Base-by-base conservation (phyloP, 768 basidiomycete genomes). In the Hemileccinum rubropunctum region DNA sequence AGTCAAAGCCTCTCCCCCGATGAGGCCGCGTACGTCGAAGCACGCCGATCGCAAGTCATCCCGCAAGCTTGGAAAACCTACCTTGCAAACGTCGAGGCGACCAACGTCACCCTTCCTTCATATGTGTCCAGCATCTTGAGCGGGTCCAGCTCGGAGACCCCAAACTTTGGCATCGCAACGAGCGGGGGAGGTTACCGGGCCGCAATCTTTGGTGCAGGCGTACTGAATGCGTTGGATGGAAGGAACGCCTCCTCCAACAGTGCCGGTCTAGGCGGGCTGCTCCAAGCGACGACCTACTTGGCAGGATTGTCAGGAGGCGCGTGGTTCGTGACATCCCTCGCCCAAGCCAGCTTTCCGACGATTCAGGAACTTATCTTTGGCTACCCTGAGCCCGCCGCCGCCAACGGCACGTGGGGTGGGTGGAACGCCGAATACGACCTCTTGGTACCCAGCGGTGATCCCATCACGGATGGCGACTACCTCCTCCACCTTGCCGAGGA, bases 161-260 rank as follows among this genome's bases (percentile, higher is more conserved):
- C 76, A 4, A 71, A 57, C 17, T 58, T 80, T 6, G 78, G 73
- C 0, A 76, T 82, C 45, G 80, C 82, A 0, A 62, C 74, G 20
- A 78, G 76, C 23, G 83, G 83, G 13, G 83, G 83, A 8, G 77
- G 81, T 0, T 75, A 78, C 42, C 66, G 83, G 13, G 83, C 83
- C 0, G 78, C 80, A 4, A 68, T 80, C 7, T 77, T 75, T 44
- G 76, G 75, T 36, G 82, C 77, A 4, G 82, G 79, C 1, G 71
- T 80, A 17, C 55, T 78, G 42, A 71, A 70, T n/a, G 71, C 75
- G 1, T 54, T 81, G 36, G 80, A 84, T 57, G 77, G 68, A 34
- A 64, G 78, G 23, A 82, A 81, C 45, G 37, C 61, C 1, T 71
- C 79, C 0, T 64, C 75, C 7, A 70, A 62, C 7, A 56, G 53